Conservation (phyloP, 83 land plant species). For the Picea abies region DNA sequence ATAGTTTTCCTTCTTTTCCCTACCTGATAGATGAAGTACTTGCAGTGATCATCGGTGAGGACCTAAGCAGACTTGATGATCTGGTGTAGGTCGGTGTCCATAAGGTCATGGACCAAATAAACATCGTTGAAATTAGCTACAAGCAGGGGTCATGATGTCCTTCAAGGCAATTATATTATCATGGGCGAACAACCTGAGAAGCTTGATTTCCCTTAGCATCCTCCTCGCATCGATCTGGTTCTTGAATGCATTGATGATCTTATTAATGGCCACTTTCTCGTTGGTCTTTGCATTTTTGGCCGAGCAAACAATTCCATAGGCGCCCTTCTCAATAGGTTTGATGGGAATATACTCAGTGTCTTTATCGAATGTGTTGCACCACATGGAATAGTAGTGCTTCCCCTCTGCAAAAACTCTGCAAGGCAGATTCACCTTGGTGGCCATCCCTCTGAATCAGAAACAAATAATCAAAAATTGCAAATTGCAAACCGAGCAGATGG, state of each 20-base stretch:
- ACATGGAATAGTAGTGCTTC: no score
- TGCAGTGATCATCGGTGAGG: slow-evolving; percentile 62
- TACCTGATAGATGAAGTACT: slow-evolving; percentile 70
- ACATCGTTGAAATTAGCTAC: slow-evolving; percentile 55
- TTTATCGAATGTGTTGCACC: no score
- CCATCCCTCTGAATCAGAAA: no score
- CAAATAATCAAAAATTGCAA: no score
- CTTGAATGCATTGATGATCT: slow-evolving; percentile 61
- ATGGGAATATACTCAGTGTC: no score
- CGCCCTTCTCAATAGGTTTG: no score
- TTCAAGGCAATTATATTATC: slow-evolving; percentile 62
- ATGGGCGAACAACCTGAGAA: slow-evolving; percentile 52
- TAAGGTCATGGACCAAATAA: slow-evolving; percentile 64
- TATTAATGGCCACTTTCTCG: slow-evolving; percentile 60
- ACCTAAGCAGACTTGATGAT: slow-evolving; percentile 59
- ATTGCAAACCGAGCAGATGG: no score
- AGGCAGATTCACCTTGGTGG: no score
- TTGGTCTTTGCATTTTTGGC: no score
- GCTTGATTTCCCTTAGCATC: slow-evolving; percentile 60
- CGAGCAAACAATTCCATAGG: no score
- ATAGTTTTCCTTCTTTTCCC: no score
- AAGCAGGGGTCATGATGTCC: slow-evolving; percentile 62
- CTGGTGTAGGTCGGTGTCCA: slow-evolving; percentile 69
- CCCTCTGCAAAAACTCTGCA: no score
- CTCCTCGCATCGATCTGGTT: slow-evolving; percentile 57